Conservation (phyloP, 176 grass and related monocot species). For the Guadua angustifolia region DNA sequence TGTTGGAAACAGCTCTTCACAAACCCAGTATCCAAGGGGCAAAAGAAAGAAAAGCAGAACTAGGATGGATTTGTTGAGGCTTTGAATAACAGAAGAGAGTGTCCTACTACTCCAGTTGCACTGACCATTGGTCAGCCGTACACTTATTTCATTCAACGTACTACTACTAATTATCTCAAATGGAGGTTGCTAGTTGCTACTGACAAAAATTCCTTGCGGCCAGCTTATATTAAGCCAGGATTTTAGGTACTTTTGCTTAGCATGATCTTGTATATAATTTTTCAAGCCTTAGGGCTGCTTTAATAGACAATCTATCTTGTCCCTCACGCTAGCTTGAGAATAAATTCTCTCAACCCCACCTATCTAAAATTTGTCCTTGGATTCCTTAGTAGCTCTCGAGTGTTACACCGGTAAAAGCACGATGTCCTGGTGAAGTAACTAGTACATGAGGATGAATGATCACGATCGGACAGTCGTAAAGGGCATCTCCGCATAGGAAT, state of each 20-base stretch:
- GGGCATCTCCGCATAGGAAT: neutral
- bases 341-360: conserved; percentile 53
- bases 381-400: neutral
- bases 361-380: neutral
- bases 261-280: neutral
- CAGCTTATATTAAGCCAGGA: conserved; percentile 14
- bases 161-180: neutral
- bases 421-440: neutral
- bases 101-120: neutral
- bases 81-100: neutral
- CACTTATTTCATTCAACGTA: neutral
- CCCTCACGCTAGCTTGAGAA: conserved; percentile 37
- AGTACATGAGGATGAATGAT: neutral
- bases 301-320: conserved; percentile 13
- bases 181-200: neutral
- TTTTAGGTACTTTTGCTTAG: conserved; percentile 18
- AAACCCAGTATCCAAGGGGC: neutral
- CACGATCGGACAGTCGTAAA: neutral
- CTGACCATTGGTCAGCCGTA: neutral
- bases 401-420: neutral
- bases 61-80: neutral
- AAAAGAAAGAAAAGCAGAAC: neutral
- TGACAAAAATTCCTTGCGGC: conserved; percentile 30
- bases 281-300: neutral
- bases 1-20: neutral